Conservation (phyloP, 495 filamentous ascomycete genomes). For the Coniosporium apollinis region DNA sequence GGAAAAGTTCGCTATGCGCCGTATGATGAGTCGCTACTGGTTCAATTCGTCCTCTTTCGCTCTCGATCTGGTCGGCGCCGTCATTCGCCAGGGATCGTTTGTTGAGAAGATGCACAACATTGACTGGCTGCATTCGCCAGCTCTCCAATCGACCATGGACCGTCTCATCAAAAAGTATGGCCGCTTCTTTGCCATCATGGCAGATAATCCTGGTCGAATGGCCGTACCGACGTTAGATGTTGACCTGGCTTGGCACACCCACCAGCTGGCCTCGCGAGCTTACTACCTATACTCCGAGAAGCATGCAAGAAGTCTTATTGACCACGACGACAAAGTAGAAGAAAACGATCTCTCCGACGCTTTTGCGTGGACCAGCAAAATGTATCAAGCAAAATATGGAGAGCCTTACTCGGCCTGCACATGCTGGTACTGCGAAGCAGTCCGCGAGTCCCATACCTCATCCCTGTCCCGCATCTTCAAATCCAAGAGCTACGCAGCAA, state of each 20-base stretch:
- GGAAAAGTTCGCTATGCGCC: no score
- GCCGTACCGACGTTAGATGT: constrained; percentile 75
- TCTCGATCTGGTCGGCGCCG: constrained; percentile 60
- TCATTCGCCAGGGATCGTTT: constrained; percentile 66
- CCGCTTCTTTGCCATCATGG: constrained; percentile 54
- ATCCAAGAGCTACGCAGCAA: constrained; percentile 25
- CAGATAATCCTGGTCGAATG: constrained; percentile 30
- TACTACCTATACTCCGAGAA: constrained; percentile 43
- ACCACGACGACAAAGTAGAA: constrained; percentile 77
- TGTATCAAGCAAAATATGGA: constrained; percentile 43
- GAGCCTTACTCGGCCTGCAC: constrained; percentile 68
- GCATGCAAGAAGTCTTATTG: constrained; percentile 39
- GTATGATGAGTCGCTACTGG: constrained; percentile 76
- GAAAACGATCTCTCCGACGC: constrained; percentile 40
- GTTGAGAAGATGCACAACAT: constrained; percentile 68
- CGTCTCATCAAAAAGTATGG: constrained; percentile 52
- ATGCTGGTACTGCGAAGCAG: constrained; percentile 82
- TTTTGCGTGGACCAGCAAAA: constrained; percentile 61
- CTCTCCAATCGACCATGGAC: constrained; percentile 43
- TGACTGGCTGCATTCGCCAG: constrained; percentile 59
- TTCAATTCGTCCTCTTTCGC: constrained; percentile 53
- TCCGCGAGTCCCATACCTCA: constrained; percentile 44
- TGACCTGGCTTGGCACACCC: constrained; percentile 70
- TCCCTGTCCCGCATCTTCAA: constrained; percentile 19
- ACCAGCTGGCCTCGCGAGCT: constrained; percentile 41